These are phyloP conservation scores for Claviceps paspali DNA, from an alignment of 2,329 filamentous ascomycete genomes.

Conservation along the genomic window DNA sequence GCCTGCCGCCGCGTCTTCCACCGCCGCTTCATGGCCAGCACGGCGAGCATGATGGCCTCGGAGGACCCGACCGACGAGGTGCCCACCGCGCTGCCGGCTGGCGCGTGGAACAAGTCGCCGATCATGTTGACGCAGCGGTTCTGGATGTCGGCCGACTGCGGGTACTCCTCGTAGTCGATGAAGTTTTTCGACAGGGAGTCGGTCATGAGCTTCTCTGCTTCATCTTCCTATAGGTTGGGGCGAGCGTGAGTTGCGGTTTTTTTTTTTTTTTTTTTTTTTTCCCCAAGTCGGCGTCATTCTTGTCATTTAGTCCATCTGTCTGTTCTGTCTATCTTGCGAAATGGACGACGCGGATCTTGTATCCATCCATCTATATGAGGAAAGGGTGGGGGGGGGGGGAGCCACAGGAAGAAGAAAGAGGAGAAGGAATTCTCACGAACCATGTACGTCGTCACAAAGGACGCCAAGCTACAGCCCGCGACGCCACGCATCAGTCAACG, in stretches of 20 bases:
- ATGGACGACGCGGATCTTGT: too few relatives aligned
- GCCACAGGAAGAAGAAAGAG: slow-evolving; percentile 22
- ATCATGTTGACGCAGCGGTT: slow-evolving; percentile 91
- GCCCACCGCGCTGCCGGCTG: slow-evolving; percentile 56
- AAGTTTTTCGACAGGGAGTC: slow-evolving; percentile 93
- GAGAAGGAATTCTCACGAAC: slow-evolving; percentile 26
- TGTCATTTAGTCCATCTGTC: too few relatives aligned
- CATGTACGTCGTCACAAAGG: slow-evolving; percentile 95
- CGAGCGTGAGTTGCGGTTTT: slow-evolving; percentile 36
- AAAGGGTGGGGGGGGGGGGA: too few relatives aligned
- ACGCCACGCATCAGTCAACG: background rate
- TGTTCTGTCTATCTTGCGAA: too few relatives aligned
- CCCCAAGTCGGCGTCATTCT: too few relatives aligned
- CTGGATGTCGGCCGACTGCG: slow-evolving; percentile 69
- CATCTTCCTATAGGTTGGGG: slow-evolving; percentile 50
- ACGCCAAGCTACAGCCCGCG: slow-evolving; percentile 68
- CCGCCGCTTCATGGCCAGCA: slow-evolving; percentile 22
- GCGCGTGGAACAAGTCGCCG: slow-evolving; percentile 73
- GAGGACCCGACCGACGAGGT: slow-evolving; percentile 83
- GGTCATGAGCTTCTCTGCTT: slow-evolving; percentile 40
- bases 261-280: too few relatives aligned
- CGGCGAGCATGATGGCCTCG: slow-evolving; percentile 60
- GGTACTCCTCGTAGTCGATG: slow-evolving; percentile 78
- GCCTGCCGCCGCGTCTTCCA: slow-evolving; percentile 49
- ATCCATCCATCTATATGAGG: too few relatives aligned